These are phyloP conservation scores for Mucor racemosus DNA, from an alignment of 371 early-diverging fungal genomes.

Conservation along the genomic window DNA sequence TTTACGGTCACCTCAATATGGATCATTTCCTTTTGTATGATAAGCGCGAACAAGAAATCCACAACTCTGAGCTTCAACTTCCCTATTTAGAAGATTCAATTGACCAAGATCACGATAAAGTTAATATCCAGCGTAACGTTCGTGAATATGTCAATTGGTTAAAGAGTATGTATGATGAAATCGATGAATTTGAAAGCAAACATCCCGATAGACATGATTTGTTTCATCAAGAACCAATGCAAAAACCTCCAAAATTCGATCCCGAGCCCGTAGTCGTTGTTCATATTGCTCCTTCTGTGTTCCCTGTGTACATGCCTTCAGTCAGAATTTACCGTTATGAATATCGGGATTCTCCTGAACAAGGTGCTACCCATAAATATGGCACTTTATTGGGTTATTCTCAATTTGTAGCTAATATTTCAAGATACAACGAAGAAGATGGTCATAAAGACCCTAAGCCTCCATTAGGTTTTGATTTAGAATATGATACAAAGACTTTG, in stretches of 20 bases:
- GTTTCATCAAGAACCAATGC: neutral
- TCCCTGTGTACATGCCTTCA: constrained; percentile 73
- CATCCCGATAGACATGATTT: constrained; percentile 9
- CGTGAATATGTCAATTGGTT: constrained; percentile 40
- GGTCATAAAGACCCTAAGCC: constrained; percentile 22
- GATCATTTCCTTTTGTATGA: constrained; percentile 72
- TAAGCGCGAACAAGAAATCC: constrained; percentile 9
- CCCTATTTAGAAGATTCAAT: constrained; percentile 18
- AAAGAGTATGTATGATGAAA: constrained; percentile 31
- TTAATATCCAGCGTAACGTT: constrained; percentile 51
- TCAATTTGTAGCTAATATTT: constrained; percentile 44
- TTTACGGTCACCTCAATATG: constrained; percentile 82
- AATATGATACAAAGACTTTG: constrained; percentile 59
- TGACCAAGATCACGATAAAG: constrained; percentile 46
- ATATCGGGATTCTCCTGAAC: constrained; percentile 7
- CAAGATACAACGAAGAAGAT: constrained; percentile 31
- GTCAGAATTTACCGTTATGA: constrained; percentile 69
- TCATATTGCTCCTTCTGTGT: constrained; percentile 69
- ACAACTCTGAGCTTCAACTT: constrained; percentile 30
- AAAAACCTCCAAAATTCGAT: constrained; percentile 33
- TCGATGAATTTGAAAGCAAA: constrained; percentile 44
- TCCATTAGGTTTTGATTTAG: constrained; percentile 37
- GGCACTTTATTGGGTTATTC: constrained; percentile 31
- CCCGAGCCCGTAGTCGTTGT: constrained; percentile 52
- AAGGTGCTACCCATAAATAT: constrained; percentile 1